phyloP scores from a whole-genome alignment of 2,329 filamentous ascomycete genomes.

The Tolypocladium ophioglossoides region DNA sequence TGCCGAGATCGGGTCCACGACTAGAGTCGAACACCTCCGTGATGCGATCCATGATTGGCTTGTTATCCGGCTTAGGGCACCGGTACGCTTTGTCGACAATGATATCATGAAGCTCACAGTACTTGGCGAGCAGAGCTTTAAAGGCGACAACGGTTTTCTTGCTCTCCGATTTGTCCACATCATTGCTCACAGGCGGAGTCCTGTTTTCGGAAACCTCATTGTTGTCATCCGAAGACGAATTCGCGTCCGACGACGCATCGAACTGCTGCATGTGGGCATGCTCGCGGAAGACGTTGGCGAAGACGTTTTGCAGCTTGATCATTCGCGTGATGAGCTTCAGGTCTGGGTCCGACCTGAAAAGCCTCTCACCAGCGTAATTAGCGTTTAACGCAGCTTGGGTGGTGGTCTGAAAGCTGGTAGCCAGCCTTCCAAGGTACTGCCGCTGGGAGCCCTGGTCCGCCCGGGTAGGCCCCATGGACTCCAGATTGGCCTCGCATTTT shows the following conservation, averaged over 20 bases:
- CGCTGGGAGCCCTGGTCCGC: conserved; percentile 19
- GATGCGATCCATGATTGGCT: conserved; percentile 14
- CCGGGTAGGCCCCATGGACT: conserved; percentile 20
- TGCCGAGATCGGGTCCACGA: conserved; percentile 6
- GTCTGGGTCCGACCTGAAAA: conserved; percentile 14
- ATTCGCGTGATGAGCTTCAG: conserved; percentile 28
- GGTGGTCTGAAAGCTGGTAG: conserved; percentile 16
- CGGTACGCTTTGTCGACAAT: background rate
- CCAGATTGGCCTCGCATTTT: conserved; percentile 6
- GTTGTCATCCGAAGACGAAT: background rate
- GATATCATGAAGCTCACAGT: conserved; percentile 3
- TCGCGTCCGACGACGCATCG: background rate
- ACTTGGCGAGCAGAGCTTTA: background rate
- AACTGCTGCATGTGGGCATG: conserved; percentile 10
- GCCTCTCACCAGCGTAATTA: conserved; percentile 18
- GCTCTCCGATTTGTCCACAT: no score
- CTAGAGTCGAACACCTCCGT: background rate
- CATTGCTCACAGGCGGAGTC: no score
- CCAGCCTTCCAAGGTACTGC: conserved; percentile 22
- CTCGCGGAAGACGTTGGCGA: conserved; percentile 16
- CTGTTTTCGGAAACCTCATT: background rate
- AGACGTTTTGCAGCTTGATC: conserved; percentile 24
- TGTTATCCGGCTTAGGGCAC: background rate
- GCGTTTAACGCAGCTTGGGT: conserved; percentile 22
- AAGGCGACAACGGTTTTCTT: background rate